Base-by-base conservation (phyloP, 2,329 filamentous ascomycete genomes). In the Clarireedia hainanense region DNA sequence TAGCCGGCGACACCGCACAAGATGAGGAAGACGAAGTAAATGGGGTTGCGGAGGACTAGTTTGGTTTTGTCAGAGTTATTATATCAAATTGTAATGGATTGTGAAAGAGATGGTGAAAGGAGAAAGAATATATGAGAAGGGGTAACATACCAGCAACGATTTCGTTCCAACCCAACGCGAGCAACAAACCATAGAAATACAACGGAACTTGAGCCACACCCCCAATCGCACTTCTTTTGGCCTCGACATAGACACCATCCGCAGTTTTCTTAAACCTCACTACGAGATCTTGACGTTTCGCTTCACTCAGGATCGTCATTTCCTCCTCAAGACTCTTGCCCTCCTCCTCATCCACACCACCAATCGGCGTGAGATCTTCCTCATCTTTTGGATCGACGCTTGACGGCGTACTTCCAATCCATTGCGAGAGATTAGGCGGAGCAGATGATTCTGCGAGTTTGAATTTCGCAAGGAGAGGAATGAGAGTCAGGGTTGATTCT, bases 121-220 rank as follows among this genome's bases (percentile, higher is more conserved):
- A 42, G 23, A 17, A 50, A n/a, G 34, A 9, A 14, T 30, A 45
- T 36, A 20, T 20, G 12, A 47, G 26, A 15, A 40, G 50, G 52
- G 56, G 37, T 59, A 48, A 71, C 88, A 79, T 79, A 95, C 91
- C 90, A 67, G 91, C 89, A 63, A 95, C 76, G 61, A 99, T 91
- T 73, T 99, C 94, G 72, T 99, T 99, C 94, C 94, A 99, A n/a
- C 94, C 94, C 49, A 99, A 78, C 23, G 90, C 89, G 61, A 99
- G 75, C 56, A 99, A 77, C 56, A 97, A 72, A 43, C 84, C 89
- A 66, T 96, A 99, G 72, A 99, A 96, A 73, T 96, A 97, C 59
- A 95, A 74, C 5, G 94, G 94, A 50, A 99, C 85, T 72, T 96
- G 91, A 4, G 91, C 89, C 65, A 99, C 89, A 56, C 92, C 91